Base-by-base conservation (phyloP, 306 rosid genomes). In the Coriaria nepalensis region DNA sequence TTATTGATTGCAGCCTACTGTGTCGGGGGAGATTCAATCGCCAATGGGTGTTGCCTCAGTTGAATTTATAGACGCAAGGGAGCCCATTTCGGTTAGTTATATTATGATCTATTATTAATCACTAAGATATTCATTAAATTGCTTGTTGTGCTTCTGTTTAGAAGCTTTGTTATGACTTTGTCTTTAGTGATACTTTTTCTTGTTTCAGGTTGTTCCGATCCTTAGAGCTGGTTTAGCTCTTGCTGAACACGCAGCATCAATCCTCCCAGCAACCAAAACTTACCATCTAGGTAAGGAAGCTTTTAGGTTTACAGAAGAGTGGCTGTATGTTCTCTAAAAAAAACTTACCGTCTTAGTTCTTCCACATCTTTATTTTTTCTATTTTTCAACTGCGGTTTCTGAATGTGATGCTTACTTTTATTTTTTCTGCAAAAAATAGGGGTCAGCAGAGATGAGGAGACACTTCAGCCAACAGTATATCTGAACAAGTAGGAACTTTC, bases 211-310 rank as follows among this genome's bases (percentile, higher is more conserved):
- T 44, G 63, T 81, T 64, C 97, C 97, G 33, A 90, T 90, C 57
- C 70, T 90, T 55, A 81, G 93, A 72, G 95, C 97, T 55, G 97
- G 97, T 50, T 72, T 81, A 52, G 95, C 87, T 55, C 87, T 90
- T 56, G 84, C 83, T 8, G 97, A 90, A 55, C 73, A 79, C 35
- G 97, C 94, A 9, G 57, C 84, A 3, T 71, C 87, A 6, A 52
- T 90, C 64, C 68, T 90, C 78, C 95, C 98, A 5, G 83, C 98
- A 47, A 70, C 79, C 50, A 90, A 71, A 68, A 75, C 78, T 1
- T 90, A 84, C 61, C 95, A 90, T 81, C 62, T 90, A 45, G 98
- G 98, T 90, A 61, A 60, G 76, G 66, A 55, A 57, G 12, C 47
- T 47, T 45, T 9, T 15, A 38, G 15, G 11, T 37, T 57, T 10